phyloP scores from a whole-genome alignment of 2,329 filamentous ascomycete genomes.

The Colletotrichum incanum region DNA sequence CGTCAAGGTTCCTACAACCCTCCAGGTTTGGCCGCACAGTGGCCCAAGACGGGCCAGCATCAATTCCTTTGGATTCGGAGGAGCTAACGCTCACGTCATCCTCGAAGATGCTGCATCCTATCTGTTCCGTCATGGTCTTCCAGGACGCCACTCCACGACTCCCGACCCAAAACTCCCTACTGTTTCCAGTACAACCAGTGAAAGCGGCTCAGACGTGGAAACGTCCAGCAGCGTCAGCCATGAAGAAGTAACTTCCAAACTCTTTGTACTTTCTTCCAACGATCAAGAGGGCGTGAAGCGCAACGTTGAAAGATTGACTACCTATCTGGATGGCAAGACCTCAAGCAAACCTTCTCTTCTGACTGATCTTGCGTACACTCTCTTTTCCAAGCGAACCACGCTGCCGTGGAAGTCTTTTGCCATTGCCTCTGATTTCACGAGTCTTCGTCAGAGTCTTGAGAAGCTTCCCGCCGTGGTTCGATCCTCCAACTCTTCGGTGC shows the following conservation, averaged over 20 bases:
- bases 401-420: constrained; percentile 60
- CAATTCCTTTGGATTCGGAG: constrained; percentile 63
- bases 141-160: constrained; percentile 27
- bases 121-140: constrained; percentile 28
- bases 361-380: constrained; percentile 61
- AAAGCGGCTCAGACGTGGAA: constrained; percentile 11
- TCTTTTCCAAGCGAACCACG: constrained; percentile 60
- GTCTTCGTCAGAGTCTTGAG: constrained; percentile 20
- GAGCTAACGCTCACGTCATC: constrained; percentile 61
- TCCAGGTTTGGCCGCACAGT: constrained; percentile 27
- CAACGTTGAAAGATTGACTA: constrained; percentile 54
- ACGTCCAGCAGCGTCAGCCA: constrained; percentile 20
- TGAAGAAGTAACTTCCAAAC: constrained; percentile 46
- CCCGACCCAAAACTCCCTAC: constrained; percentile 16
- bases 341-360: constrained; percentile 55
- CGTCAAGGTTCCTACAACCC: constrained; percentile 30
- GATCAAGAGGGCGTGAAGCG: constrained; percentile 55
- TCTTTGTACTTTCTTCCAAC: constrained; percentile 60
- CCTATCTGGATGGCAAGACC: constrained; percentile 58
- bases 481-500: constrained; percentile 48
- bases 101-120: constrained; percentile 49
- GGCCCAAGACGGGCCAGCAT: constrained; percentile 49
- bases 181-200: background rate
- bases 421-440: constrained; percentile 55
- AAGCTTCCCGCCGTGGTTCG: constrained; percentile 49